Evolutionary conservation across 1,284 basidiomycete species (phyloP).

Genomic region (Sporisorium scitamineum): DNA sequence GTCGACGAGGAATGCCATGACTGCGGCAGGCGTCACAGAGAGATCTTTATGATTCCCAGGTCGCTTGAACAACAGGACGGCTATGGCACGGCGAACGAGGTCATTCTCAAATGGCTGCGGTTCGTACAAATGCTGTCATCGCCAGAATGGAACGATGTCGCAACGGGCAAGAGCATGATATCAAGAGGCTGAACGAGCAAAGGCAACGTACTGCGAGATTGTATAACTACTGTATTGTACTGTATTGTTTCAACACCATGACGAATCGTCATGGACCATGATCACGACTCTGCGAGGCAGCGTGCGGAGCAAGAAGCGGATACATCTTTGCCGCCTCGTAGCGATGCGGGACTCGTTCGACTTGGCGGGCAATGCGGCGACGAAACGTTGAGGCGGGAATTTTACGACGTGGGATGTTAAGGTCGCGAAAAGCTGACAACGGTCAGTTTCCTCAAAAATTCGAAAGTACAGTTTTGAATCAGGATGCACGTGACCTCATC

Average conservation of each 20-base stretch:
- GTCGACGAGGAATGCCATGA: constrained; percentile 42
- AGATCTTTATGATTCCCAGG: constrained; percentile 55
- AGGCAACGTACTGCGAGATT: too few species aligned
- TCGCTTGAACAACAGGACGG: constrained; percentile 8
- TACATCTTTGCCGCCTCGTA: neutral
- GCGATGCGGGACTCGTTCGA: neutral
- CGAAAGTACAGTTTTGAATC: neutral
- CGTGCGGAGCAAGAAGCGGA: too few species aligned
- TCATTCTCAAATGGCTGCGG: constrained; percentile 41
- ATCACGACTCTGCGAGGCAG: neutral
- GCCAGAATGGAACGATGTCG: neutral
- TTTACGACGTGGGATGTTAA: too few species aligned
- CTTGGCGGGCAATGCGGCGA: too few species aligned
- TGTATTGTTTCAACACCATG: neutral
- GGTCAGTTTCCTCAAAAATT: too few species aligned
- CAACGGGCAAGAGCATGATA: neutral
- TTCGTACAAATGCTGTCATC: constrained; percentile 26
- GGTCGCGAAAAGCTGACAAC: too few species aligned
- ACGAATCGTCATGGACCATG: neutral
- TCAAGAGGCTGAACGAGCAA: too few species aligned
- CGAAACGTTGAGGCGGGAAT: too few species aligned
- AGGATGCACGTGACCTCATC: neutral
- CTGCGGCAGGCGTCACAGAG: constrained; percentile 46
- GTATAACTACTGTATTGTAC: neutral
- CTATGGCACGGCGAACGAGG: constrained; percentile 17